These are phyloP conservation scores for Tubosaeta sp. DNA, from an alignment of 768 basidiomycete genomes.

Conservation along the genomic window DNA sequence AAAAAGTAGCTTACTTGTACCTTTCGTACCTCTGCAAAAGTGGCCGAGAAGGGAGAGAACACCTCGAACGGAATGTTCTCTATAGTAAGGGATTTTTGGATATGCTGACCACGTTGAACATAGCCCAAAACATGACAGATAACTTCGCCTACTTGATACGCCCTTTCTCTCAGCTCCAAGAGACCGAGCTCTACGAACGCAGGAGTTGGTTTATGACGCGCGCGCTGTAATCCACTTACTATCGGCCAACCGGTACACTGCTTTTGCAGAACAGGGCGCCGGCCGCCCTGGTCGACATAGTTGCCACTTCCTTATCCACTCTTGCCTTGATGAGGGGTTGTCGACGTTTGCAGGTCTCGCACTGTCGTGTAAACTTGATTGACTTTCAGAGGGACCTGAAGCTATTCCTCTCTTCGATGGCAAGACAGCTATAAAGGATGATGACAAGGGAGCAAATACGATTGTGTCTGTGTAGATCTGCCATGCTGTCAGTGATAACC, in stretches of 20 bases:
- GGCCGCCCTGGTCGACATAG: slow-evolving; percentile 56
- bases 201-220: not conserved
- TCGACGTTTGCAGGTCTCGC: slow-evolving; percentile 13
- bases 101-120: slow-evolving; percentile 47
- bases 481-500: slow-evolving; percentile 1
- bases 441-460: slow-evolving; percentile 79
- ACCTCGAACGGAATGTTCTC: slow-evolving; percentile 84
- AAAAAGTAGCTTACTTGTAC: slow-evolving; percentile 79
- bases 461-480: slow-evolving; percentile 85
- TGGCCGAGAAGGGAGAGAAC: slow-evolving; percentile 80
- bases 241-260: slow-evolving; percentile 79
- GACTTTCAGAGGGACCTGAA: slow-evolving; percentile 32
- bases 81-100: slow-evolving; percentile 67
- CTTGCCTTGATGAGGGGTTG: slow-evolving; percentile 40
- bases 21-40: slow-evolving; percentile 78
- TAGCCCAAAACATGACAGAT: not conserved
- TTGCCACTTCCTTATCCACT: slow-evolving; percentile 76
- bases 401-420: slow-evolving; percentile 11
- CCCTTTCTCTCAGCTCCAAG: slow-evolving; percentile 66
- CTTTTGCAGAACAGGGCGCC: slow-evolving; percentile 78
- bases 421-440: slow-evolving; percentile 45
- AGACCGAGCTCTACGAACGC: slow-evolving; percentile 59
- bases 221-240: slow-evolving; percentile 43
- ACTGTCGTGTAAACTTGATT: slow-evolving; percentile 29
- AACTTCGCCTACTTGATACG: slow-evolving; percentile 42